These are phyloP conservation scores for Dryadomyces quercivorus DNA, from an alignment of 2,329 filamentous ascomycete genomes.

Conservation along the genomic window DNA sequence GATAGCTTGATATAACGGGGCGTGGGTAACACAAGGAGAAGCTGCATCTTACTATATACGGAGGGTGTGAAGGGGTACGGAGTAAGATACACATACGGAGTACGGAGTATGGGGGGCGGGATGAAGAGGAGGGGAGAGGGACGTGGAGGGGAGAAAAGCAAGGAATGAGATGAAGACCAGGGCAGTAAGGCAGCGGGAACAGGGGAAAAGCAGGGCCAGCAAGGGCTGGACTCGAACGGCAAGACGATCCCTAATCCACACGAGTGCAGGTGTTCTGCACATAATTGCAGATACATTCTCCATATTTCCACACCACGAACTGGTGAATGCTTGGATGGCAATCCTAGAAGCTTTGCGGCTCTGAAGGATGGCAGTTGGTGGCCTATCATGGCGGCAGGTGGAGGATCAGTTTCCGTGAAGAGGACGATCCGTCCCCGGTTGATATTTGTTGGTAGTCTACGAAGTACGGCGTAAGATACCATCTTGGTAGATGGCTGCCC, in stretches of 20 bases:
- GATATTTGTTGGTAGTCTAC: no score
- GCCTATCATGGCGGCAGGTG: neutral
- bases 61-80: no score
- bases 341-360: no score
- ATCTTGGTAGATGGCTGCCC: no score
- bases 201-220: neutral
- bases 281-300: neutral
- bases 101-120: neutral
- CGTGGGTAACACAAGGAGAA: neutral
- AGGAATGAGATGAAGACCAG: no score
- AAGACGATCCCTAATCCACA: constrained; percentile 2
- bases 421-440: no score
- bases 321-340: neutral
- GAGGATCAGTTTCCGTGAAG: no score
- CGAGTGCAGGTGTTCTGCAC: neutral
- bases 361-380: neutral
- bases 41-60: neutral
- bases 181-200: neutral
- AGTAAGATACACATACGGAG: no score
- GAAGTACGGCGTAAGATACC: no score
- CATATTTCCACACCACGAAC: neutral
- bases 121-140: neutral
- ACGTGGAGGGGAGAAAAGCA: neutral
- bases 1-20: neutral
- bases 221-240: neutral